Conservation (phyloP, 2,329 filamentous ascomycete species). For the Fusarium torreyae region DNA sequence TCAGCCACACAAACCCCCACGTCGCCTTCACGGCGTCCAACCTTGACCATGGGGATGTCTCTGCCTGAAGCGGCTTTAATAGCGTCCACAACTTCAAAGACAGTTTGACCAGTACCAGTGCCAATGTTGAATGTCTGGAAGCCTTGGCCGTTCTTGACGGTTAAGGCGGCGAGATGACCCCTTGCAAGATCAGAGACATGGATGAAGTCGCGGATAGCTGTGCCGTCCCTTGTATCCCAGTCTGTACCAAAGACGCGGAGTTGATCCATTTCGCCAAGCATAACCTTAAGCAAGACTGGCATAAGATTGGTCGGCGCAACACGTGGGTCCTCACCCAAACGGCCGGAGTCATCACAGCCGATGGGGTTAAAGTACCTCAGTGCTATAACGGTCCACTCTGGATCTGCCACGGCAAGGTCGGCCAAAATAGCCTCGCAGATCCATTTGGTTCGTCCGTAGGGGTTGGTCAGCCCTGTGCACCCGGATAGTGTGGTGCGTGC, state of each 20-base stretch:
- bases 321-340: constrained; percentile 73
- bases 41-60: neutral
- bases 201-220: constrained; percentile 77
- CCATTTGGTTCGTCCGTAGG: constrained; percentile 77
- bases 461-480: constrained; percentile 5
- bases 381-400: constrained; percentile 74
- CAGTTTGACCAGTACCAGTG: constrained; percentile 56
- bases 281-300: constrained; percentile 57
- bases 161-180: constrained; percentile 74
- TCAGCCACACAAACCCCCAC: constrained; percentile 57
- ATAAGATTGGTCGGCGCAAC: constrained; percentile 18
- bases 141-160: constrained; percentile 47
- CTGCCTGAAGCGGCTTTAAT: constrained; percentile 1
- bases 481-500: neutral
- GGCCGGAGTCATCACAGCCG: constrained; percentile 74
- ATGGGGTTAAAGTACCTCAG: constrained; percentile 79
- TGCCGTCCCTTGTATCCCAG: constrained; percentile 76
- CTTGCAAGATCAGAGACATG: constrained; percentile 76
- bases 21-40: constrained; percentile 8
- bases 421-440: constrained; percentile 77
- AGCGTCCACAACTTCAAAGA: constrained; percentile 14
- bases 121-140: constrained; percentile 64
- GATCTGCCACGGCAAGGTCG: constrained; percentile 72
- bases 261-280: constrained; percentile 64
- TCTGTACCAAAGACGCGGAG: constrained; percentile 70